phyloP scores from a whole-genome alignment of 352 stramenopile genomes.

The Phytophthora tentaculata region DNA sequence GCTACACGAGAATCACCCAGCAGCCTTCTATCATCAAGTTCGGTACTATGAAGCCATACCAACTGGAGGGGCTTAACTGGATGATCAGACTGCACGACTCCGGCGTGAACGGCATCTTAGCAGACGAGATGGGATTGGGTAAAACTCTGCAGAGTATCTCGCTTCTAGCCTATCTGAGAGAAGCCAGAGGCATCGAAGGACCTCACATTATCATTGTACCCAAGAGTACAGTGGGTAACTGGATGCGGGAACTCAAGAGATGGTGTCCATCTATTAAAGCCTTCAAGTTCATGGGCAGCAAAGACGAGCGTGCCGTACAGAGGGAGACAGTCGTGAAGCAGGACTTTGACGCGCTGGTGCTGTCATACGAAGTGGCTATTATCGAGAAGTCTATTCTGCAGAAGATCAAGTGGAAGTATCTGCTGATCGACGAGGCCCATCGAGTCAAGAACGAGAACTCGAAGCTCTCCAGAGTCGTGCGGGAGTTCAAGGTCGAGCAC shows the following conservation, averaged over 20 bases:
- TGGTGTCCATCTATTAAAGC: slow-evolving; percentile 95
- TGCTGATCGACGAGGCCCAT: slow-evolving; percentile 99
- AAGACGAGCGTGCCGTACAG: slow-evolving; percentile 94
- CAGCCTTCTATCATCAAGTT: slow-evolving; percentile 87
- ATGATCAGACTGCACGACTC: slow-evolving; percentile 95
- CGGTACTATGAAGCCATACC: slow-evolving; percentile 90
- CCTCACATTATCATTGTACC: slow-evolving; percentile 99
- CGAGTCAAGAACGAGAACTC: slow-evolving; percentile 98
- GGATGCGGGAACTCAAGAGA: slow-evolving; percentile 98
- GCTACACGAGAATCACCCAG: slow-evolving; percentile 83
- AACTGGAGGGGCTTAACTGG: slow-evolving; percentile 90
- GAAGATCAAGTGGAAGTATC: slow-evolving; percentile 97
- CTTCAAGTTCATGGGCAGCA: slow-evolving; percentile 97
- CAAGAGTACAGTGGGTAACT: slow-evolving; percentile 98
- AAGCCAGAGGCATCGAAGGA: slow-evolving; percentile 92
- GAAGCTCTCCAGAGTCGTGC: slow-evolving; percentile 87
- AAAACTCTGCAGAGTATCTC: slow-evolving; percentile 99
- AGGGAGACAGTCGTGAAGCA: slow-evolving; percentile 77
- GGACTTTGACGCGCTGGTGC: slow-evolving; percentile 94
- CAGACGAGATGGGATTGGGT: slow-evolving; percentile 91
- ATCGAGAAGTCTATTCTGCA: slow-evolving; percentile 93
- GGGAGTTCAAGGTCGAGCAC: slow-evolving; percentile 94
- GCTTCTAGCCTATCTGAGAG: slow-evolving; percentile 96
- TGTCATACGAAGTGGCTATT: slow-evolving; percentile 95
- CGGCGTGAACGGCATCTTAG: slow-evolving; percentile 86